Conservation (phyloP, 108 stramenopile species). For the Fragilaria radians region DNA sequence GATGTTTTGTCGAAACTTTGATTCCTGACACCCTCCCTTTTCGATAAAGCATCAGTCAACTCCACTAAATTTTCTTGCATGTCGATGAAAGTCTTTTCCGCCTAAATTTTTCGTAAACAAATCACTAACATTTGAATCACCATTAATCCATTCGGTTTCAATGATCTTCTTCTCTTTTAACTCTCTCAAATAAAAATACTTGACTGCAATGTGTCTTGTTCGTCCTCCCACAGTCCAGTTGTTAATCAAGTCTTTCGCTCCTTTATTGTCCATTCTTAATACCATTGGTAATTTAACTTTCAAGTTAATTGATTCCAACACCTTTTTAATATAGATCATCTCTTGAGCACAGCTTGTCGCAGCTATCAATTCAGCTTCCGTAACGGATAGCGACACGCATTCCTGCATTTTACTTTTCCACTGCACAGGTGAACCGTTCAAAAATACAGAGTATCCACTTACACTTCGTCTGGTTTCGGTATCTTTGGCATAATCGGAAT, state of each 20-base stretch:
- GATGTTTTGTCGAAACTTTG: no score
- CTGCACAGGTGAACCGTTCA: conserved; percentile 5
- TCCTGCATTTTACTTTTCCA: conserved; percentile 22
- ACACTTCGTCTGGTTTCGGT: neutral
- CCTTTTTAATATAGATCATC: no score
- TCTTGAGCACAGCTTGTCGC: conserved; percentile 29
- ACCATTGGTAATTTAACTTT: conserved; percentile 37
- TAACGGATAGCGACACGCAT: conserved; percentile 26
- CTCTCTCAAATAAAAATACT: conserved; percentile 18
- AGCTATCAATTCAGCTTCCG: conserved; percentile 23
- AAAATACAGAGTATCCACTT: neutral
- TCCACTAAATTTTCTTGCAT: neutral
- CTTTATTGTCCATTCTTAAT: no score
- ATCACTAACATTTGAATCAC: neutral
- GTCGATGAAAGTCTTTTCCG: neutral
- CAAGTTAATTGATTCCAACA: no score
- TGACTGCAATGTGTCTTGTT: conserved; percentile 29
- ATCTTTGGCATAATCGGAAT: neutral
- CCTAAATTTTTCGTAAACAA: neutral
- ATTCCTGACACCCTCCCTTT: no score
- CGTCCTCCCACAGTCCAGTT: conserved; percentile 31
- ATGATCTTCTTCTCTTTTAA: conserved; percentile 23
- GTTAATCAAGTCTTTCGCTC: conserved; percentile 25
- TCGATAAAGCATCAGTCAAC: no score
- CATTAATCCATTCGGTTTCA: neutral